These are phyloP conservation scores for Massariosphaeria phaeospora DNA, from an alignment of 495 filamentous ascomycete species.

Conservation along the genomic window DNA sequence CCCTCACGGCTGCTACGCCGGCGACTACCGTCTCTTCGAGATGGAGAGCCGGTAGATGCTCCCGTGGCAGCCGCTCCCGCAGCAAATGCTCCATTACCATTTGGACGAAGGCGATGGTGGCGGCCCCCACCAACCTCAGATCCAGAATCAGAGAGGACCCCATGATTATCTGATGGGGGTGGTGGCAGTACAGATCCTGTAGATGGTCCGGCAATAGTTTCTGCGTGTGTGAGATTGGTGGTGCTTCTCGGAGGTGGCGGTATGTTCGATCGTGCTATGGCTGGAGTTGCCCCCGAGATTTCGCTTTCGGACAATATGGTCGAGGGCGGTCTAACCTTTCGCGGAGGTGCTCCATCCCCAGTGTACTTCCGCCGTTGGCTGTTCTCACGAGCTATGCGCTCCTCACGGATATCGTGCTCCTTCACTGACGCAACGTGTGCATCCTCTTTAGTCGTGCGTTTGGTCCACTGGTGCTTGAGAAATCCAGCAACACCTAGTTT, in stretches of 20 bases:
- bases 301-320: slow-evolving; percentile 26
- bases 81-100: slow-evolving; percentile 30
- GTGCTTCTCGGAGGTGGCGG: slow-evolving; percentile 20
- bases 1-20: slow-evolving; percentile 41
- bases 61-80: slow-evolving; percentile 45
- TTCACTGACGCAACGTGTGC: slow-evolving; percentile 58
- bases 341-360: slow-evolving; percentile 29
- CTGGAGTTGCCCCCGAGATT: slow-evolving; percentile 36
- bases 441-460: slow-evolving; percentile 58
- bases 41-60: slow-evolving; percentile 38
- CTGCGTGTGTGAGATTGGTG: slow-evolving; percentile 35
- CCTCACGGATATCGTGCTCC: slow-evolving; percentile 54
- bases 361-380: slow-evolving; percentile 44
- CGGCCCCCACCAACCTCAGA: slow-evolving; percentile 51
- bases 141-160: slow-evolving; percentile 56
- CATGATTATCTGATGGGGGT: slow-evolving; percentile 53
- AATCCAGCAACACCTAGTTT: slow-evolving; percentile 63
- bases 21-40: slow-evolving; percentile 34
- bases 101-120: slow-evolving; percentile 45
- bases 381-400: slow-evolving; percentile 52
- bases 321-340: slow-evolving; percentile 19
- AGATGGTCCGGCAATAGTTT: slow-evolving; percentile 34
- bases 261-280: slow-evolving; percentile 32
- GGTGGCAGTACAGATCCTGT: slow-evolving; percentile 43
- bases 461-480: slow-evolving; percentile 60